phyloP scores from a whole-genome alignment of 1,284 basidiomycete genomes.

The Trametes versicolor region DNA sequence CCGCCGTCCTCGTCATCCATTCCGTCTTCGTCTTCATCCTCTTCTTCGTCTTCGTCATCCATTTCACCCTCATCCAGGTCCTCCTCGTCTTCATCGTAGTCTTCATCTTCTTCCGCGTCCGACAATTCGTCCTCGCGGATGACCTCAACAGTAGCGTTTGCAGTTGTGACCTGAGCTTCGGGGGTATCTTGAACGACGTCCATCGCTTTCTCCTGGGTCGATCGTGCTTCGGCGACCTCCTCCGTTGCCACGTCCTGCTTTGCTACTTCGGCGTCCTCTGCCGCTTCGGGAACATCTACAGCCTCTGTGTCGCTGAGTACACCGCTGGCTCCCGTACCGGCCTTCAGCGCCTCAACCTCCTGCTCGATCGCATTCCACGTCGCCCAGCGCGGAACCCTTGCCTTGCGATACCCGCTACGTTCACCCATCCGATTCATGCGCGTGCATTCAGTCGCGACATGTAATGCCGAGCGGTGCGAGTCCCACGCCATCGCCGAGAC shows the following conservation, averaged over 20 bases:
- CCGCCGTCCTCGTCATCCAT: slow-evolving; percentile 5
- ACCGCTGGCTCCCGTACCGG: neutral
- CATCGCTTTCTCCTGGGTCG: neutral
- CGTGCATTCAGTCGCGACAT: slow-evolving; percentile 48
- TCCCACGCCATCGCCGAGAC: slow-evolving; percentile 45
- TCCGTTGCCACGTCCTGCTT: neutral
- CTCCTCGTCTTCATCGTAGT: neutral
- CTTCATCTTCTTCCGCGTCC: neutral
- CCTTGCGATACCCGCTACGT: slow-evolving; percentile 44
- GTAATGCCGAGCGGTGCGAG: slow-evolving; percentile 42
- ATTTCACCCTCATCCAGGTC: neutral
- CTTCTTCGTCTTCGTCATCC: neutral
- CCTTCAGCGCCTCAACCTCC: slow-evolving; percentile 9
- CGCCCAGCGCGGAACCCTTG: slow-evolving; percentile 33
- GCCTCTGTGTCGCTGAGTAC: too few relatives aligned
- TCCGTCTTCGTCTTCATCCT: neutral
- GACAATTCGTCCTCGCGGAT: neutral
- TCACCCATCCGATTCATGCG: slow-evolving; percentile 46
- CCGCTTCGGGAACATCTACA: neutral
- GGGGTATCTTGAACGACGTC: neutral
- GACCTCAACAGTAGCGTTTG: neutral
- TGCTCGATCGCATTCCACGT: neutral
- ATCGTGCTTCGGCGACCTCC: neutral
- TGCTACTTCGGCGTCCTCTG: neutral
- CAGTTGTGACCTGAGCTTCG: neutral